Percentiles rank a stretch among this genome's conserved stretches.
These are phyloP conservation scores for Canavalia gladiata DNA, from an alignment of 306 rosid species.

Conservation along the genomic window DNA sequence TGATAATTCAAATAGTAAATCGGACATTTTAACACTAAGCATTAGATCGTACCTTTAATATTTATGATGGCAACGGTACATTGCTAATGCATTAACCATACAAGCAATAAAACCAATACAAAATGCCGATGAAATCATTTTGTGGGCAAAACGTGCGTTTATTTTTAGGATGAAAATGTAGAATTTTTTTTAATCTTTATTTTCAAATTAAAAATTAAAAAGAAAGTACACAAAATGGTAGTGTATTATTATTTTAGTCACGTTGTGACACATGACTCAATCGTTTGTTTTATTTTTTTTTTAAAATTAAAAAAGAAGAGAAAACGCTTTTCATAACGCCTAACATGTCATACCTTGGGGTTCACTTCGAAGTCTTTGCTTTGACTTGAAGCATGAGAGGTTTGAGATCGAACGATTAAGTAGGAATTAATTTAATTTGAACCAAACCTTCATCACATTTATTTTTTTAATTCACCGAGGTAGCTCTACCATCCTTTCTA, in stretches of 20 bases:
- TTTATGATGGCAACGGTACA: conserved; percentile 34
- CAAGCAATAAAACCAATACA: neutral
- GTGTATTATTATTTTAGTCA: conserved; percentile 39
- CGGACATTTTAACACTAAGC: conserved; percentile 15
- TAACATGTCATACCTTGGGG: conserved; percentile 51
- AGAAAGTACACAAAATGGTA: neutral
- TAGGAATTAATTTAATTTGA: conserved; percentile 49
- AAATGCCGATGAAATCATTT: neutral
- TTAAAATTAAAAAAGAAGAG: neutral
- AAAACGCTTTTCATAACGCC: conserved; percentile 35
- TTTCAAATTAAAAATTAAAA: neutral
- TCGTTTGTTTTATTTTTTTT: no score
- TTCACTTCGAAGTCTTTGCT: conserved; percentile 63
- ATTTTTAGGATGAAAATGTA: neutral
- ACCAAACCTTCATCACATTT: conserved; percentile 49
- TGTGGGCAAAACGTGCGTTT: no score
- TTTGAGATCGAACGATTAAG: conserved; percentile 50
- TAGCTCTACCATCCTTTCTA: conserved; percentile 50
- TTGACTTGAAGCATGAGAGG: conserved; percentile 60
- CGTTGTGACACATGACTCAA: conserved; percentile 34
- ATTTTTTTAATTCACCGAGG: conserved; percentile 12
- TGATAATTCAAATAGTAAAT: neutral
- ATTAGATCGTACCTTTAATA: neutral
- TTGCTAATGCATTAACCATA: neutral
- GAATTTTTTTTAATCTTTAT: neutral